Base-by-base conservation (phyloP, 208 protist genomes). In the Angomonas ambiguus region DNA sequence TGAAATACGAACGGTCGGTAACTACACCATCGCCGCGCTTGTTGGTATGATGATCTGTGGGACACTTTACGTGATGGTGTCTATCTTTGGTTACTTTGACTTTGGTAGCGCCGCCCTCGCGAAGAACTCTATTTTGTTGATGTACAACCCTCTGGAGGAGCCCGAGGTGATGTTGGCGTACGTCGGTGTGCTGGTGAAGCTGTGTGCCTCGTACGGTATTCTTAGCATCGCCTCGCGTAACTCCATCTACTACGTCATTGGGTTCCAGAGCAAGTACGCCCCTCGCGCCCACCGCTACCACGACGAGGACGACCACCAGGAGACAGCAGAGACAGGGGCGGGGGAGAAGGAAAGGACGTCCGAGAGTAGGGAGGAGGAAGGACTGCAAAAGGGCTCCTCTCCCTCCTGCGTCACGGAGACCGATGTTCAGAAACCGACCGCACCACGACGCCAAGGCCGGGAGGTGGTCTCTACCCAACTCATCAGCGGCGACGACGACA, bases 11-110 rank as follows among this genome's bases (percentile, higher is more conserved):
- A 70, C 18, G n/a, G 24, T 74, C 4, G 2, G 45, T 2, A 48
- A 57, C 48, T 69, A 83, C 60, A 76, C 68, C 11, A 6, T 74
- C 3, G 62, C 41, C 38, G 59, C 67, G 1, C 25, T 53, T 3
- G 18, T 78, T 10, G 74, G 77, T 30, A 85, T 93, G 66, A 27
- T 51, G 18, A 45, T 88, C 25, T 88, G 79, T 61, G 53, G 60
- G 16, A 2, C 74, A 2, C 64, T 93, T 10, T 93, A 93, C 75
- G 73, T 64, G 11, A 0, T 85, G 45, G 68, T 74, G 2, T 81
- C 79, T 2, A 45, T 90, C 24, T 86, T 89, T 42, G 81, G 87
- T 27, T 91, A 89, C 67, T 32, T 81, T 5, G 83, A 91, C 53
- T 88, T 91, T 67, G 79, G 78, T n/a, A 18, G 51, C 18, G 10